These are phyloP conservation scores for Gynochthodes officinalis DNA, from an alignment of 257 asterid species.

Conservation along the genomic window DNA sequence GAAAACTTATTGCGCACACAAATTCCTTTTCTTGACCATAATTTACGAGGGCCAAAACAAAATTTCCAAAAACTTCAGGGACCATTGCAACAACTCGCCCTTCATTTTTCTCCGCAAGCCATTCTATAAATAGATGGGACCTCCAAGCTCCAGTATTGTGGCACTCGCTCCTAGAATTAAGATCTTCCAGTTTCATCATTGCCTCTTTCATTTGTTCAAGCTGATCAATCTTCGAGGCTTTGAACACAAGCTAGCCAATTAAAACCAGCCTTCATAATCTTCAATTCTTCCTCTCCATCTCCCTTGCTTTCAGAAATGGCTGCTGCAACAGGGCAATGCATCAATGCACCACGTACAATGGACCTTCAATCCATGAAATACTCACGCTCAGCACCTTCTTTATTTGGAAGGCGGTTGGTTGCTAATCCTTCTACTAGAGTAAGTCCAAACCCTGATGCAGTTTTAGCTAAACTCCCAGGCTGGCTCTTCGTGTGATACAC, in stretches of 20 bases:
- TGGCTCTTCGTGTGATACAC: neutral
- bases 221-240: neutral
- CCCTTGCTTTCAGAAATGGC: constrained; percentile 26
- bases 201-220: too few species aligned
- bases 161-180: neutral
- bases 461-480: too few species aligned
- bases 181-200: neutral
- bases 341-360: constrained; percentile 35
- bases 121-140: constrained; percentile 7
- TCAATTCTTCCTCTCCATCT: neutral
- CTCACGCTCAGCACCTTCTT: constrained; percentile 34
- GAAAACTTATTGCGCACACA: too few species aligned
- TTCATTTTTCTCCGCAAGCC: neutral
- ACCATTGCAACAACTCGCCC: neutral
- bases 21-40: neutral
- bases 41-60: neutral
- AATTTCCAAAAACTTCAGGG: neutral
- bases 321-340: constrained; percentile 27
- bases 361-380: constrained; percentile 42
- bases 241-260: too few species aligned
- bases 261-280: too few species aligned
- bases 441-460: constrained; percentile 12
- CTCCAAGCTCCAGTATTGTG: neutral
- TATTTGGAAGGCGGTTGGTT: constrained; percentile 31
- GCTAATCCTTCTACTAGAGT: constrained; percentile 39